Conservation (phyloP, 306 rosid species). For the Alnus glutinosa region DNA sequence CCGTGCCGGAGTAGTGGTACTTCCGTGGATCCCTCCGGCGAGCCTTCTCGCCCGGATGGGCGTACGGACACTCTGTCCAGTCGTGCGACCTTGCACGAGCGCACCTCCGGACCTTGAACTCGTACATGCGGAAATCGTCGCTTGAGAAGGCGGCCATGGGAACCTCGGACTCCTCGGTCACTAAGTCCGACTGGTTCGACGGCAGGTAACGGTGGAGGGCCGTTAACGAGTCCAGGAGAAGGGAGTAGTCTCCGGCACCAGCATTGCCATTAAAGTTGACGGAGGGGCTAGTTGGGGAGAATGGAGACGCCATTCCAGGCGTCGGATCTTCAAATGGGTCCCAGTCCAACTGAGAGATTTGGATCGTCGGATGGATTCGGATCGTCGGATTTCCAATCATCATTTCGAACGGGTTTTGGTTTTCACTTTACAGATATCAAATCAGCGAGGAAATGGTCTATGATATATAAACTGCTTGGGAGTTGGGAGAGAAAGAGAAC, state of each 20-base stretch:
- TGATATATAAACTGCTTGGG: slow-evolving; percentile 23
- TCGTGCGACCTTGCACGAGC: slow-evolving; percentile 80
- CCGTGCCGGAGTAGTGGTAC: slow-evolving; percentile 61
- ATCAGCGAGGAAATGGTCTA: not conserved
- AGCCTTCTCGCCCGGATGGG: slow-evolving; percentile 94
- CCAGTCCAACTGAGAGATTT: slow-evolving; percentile 50
- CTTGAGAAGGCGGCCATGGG: slow-evolving; percentile 45
- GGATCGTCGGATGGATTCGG: slow-evolving; percentile 37
- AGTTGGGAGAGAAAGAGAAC: not conserved
- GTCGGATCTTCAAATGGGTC: slow-evolving; percentile 36
- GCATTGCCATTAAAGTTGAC: slow-evolving; percentile 30
- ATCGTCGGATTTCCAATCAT: slow-evolving; percentile 40
- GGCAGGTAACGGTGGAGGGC: slow-evolving; percentile 44
- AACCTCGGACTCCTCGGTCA: slow-evolving; percentile 38
- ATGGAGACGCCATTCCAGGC: slow-evolving; percentile 25
- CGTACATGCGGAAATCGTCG: slow-evolving; percentile 83
- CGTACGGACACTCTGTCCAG: slow-evolving; percentile 90
- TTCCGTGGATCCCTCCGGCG: slow-evolving; percentile 85
- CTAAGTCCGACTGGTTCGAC: slow-evolving; percentile 34
- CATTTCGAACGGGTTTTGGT: slow-evolving; percentile 4
- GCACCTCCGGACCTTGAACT: slow-evolving; percentile 69
- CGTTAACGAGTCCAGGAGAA: slow-evolving; percentile 32
- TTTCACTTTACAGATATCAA: not conserved
- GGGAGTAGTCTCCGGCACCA: slow-evolving; percentile 30
- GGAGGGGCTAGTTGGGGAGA: slow-evolving; percentile 26